phyloP scores from a whole-genome alignment of 2,329 filamentous ascomycete species.

The Harringtonia lauricola region DNA sequence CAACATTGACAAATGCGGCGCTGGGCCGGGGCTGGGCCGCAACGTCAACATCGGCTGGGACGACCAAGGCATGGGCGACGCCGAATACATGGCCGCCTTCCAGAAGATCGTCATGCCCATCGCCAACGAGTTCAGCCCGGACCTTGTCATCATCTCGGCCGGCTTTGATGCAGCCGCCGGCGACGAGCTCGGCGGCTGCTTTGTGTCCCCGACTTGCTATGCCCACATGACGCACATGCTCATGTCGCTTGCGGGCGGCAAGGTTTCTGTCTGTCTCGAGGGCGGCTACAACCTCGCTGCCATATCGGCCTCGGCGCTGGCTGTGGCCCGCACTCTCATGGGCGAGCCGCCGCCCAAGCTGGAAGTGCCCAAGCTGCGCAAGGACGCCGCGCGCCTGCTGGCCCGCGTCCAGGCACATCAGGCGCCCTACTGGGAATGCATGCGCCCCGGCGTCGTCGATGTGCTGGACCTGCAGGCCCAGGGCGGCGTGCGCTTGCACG shows the following conservation, averaged over 20 bases:
- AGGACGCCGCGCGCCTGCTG: conserved; percentile 43
- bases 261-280: conserved; percentile 85
- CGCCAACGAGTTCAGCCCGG: conserved; percentile 83
- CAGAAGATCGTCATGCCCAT: conserved; percentile 96
- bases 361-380: conserved; percentile 43
- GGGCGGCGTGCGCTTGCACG: conserved; percentile 58
- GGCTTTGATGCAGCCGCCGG: conserved; percentile 94
- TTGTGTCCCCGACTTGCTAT: conserved; percentile 83
- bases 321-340: conserved; percentile 89
- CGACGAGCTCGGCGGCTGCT: conserved; percentile 85
- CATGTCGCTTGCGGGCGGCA: conserved; percentile 85
- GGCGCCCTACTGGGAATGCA: conserved; percentile 74
- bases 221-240: conserved; percentile 99
- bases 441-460: conserved; percentile 57
- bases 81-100: conserved; percentile 93
- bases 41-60: conserved; percentile 61
- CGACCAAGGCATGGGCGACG: conserved; percentile 78
- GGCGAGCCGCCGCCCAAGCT: conserved; percentile 72
- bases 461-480: conserved; percentile 38
- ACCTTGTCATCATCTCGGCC: conserved; percentile 88
- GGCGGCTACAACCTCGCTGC: conserved; percentile 91
- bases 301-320: conserved; percentile 84
- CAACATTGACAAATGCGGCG: conserved; percentile 47
- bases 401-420: conserved; percentile 50
- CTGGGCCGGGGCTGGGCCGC: conserved; percentile 42